These are phyloP conservation scores for Mycena indigotica DNA, from an alignment of 768 basidiomycete species.

Conservation along the genomic window DNA sequence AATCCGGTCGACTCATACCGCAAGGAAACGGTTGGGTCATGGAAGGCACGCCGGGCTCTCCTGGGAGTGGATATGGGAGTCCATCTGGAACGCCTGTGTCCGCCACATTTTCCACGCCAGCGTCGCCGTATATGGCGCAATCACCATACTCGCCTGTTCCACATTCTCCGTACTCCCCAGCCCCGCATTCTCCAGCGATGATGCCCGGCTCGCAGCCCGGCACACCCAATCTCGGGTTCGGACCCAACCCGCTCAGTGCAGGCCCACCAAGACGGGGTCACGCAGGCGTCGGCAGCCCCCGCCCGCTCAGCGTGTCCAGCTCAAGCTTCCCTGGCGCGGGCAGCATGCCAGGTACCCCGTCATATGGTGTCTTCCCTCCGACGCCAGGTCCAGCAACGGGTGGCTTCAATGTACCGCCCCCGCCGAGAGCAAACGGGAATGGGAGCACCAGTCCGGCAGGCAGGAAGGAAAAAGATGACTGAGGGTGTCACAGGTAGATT, in stretches of 20 bases:
- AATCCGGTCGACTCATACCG: slow-evolving; percentile 47
- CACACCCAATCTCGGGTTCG: slow-evolving; percentile 20
- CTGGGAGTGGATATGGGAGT: slow-evolving; percentile 7
- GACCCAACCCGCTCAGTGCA: not conserved
- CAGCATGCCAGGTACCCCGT: slow-evolving; percentile 9
- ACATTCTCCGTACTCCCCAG: slow-evolving; percentile 9
- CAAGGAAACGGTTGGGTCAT: slow-evolving; percentile 64
- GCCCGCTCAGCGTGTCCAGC: slow-evolving; percentile 4
- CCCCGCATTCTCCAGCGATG: too few relatives aligned
- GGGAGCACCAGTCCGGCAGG: not conserved
- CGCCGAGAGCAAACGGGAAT: slow-evolving; percentile 17
- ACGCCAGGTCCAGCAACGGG: slow-evolving; percentile 34
- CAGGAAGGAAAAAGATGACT: not conserved
- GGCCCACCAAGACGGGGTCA: slow-evolving; percentile 5
- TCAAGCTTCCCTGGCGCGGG: slow-evolving; percentile 13
- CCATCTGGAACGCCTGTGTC: slow-evolving; percentile 14
- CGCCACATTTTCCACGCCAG: slow-evolving; percentile 7
- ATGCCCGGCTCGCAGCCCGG: slow-evolving; percentile 14
- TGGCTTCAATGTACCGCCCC: slow-evolving; percentile 2
- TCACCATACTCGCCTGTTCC: slow-evolving; percentile 7
- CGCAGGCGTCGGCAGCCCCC: slow-evolving; percentile 1
- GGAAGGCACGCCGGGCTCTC: slow-evolving; percentile 43
- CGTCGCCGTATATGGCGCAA: not conserved
- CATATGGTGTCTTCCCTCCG: slow-evolving; percentile 37
- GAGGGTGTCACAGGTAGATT: too few relatives aligned